Conservation (phyloP, 176 grass and related monocot genomes). For the Urochloa ruziziensis region DNA sequence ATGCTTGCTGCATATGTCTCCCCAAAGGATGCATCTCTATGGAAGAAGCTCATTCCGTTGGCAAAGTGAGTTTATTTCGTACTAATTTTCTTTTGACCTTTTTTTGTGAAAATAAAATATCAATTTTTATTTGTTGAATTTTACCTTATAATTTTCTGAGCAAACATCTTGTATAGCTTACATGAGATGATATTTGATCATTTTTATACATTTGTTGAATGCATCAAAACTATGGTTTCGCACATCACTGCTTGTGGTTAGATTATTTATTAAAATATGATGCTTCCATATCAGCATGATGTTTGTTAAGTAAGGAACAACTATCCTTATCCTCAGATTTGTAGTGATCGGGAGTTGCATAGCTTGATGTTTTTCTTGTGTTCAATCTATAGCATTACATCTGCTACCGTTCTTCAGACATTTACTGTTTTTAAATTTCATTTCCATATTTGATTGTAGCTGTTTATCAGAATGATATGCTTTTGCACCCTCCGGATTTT, state of each 20-base stretch:
- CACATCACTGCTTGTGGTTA: not conserved
- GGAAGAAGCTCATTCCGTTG: constrained; percentile 77
- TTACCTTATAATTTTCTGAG: not conserved
- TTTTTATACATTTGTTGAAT: not conserved
- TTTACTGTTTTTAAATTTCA: not conserved
- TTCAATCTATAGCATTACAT: not conserved
- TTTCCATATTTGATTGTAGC: not conserved
- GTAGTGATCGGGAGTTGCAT: not conserved
- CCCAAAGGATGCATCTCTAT: constrained; percentile 79
- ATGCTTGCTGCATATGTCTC: constrained; percentile 87
- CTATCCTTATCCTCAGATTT: not conserved
- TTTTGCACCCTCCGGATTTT: not conserved
- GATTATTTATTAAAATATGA: not conserved
- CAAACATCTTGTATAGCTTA: constrained; percentile 1
- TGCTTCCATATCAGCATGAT: not conserved
- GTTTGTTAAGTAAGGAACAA: not conserved
- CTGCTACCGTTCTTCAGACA: not conserved
- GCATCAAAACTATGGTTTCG: not conserved
- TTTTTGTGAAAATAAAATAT: not conserved
- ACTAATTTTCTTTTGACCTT: not conserved
- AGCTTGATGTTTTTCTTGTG: not conserved
- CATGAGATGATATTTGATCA: not conserved
- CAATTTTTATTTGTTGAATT: not conserved
- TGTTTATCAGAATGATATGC: not conserved
- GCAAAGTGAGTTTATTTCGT: constrained; percentile 45